Conservation (phyloP, 768 basidiomycete species). For the Favolaschia claudopus region DNA sequence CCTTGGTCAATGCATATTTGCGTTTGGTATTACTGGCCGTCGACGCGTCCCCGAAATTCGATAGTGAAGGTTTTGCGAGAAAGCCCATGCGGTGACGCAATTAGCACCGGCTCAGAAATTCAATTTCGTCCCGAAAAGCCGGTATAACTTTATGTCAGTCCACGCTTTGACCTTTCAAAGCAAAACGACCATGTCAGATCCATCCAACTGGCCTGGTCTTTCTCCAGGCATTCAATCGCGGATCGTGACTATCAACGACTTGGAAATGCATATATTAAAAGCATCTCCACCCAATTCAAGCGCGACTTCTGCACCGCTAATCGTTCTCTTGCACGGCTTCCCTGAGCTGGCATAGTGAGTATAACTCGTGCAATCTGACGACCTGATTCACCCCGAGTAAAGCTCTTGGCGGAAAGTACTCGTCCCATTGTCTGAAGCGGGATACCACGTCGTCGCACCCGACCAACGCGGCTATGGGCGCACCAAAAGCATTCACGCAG, state of each 20-base stretch:
- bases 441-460: conserved; percentile 69
- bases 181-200: conserved; percentile 4
- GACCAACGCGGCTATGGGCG: conserved; percentile 67
- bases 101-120: too few relatives aligned
- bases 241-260: conserved; percentile 52
- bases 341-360: conserved; percentile 63
- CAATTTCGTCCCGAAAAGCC: too few relatives aligned
- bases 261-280: conserved; percentile 61
- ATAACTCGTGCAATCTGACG: neutral
- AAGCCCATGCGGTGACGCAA: too few relatives aligned
- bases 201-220: conserved; percentile 11
- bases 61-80: too few relatives aligned
- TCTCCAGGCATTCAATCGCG: conserved; percentile 37
- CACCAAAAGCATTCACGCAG: conserved; percentile 32
- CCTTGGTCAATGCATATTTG: conserved; percentile 41
- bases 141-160: too few relatives aligned
- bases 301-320: conserved; percentile 43
- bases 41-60: too few relatives aligned
- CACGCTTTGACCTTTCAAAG: too few relatives aligned
- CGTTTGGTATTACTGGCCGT: too few relatives aligned
- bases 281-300: conserved; percentile 39
- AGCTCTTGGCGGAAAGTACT: conserved; percentile 69
- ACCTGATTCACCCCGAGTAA: neutral
- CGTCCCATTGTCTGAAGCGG: conserved; percentile 53
- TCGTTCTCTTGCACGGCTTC: conserved; percentile 71